Percentiles rank a stretch among this genome's conserved stretches.
These are phyloP conservation scores for Mortierella sp. DNA, from an alignment of 371 early-diverging fungal species.

Conservation along the genomic window DNA sequence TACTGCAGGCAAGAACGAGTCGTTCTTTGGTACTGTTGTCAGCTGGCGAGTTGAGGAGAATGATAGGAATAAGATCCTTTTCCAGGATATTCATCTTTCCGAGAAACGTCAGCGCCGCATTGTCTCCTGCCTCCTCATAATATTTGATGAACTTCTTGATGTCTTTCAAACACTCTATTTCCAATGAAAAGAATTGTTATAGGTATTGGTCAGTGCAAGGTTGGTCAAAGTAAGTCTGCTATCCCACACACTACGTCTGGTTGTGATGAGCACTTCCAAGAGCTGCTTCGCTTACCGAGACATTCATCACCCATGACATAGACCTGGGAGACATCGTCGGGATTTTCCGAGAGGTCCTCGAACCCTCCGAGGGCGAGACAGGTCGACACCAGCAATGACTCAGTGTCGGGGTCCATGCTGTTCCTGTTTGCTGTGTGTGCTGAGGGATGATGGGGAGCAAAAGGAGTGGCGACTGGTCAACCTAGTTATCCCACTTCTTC, in stretches of 20 bases:
- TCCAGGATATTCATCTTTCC: constrained; percentile 81
- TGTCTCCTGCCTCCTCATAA: constrained; percentile 75
- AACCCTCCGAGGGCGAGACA: constrained; percentile 88
- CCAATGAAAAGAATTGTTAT: background rate
- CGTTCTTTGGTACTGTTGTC: constrained; percentile 56
- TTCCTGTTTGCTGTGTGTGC: background rate
- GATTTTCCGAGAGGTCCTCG: constrained; percentile 64
- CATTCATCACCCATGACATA: constrained; percentile 89
- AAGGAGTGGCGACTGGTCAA: background rate
- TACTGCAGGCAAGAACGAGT: constrained; percentile 73
- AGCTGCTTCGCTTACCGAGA: constrained; percentile 62
- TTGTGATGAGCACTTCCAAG: background rate
- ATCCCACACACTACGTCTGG: background rate
- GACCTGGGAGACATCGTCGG: constrained; percentile 60
- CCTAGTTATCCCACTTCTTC: background rate
- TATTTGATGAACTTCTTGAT: constrained; percentile 82
- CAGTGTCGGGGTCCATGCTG: constrained; percentile 55
- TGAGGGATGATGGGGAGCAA: background rate
- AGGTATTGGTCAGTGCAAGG: background rate
- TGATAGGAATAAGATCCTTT: constrained; percentile 85
- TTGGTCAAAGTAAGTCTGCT: background rate
- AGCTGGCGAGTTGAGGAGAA: constrained; percentile 67
- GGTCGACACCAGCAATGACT: constrained; percentile 75
- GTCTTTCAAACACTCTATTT: constrained; percentile 76
- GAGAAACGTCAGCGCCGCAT: constrained; percentile 73